A percentile compares a stretch with the other conserved stretches of the same genome.
Evolutionary conservation across 2,329 filamentous ascomycete genomes (phyloP).

Genomic region (Colletotrichum sp.): DNA sequence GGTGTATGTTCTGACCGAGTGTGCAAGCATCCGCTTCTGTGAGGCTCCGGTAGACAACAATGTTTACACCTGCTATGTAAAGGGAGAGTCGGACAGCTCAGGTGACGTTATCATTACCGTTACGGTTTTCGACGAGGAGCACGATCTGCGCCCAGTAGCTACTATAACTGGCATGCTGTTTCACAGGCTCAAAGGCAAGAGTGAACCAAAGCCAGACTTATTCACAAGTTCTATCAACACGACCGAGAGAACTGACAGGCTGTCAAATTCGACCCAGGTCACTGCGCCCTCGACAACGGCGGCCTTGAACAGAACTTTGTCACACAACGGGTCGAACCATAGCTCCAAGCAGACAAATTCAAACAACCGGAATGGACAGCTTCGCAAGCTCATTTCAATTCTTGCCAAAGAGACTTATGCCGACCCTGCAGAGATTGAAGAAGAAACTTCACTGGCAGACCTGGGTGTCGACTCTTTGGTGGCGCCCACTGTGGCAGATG

Average conservation of each 20-base stretch:
- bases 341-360: accelerated
- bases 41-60: neutral
- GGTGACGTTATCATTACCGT: neutral
- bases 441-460: neutral
- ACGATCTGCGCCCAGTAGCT: neutral
- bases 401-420: neutral
- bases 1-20: neutral
- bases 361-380: neutral
- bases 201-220: neutral
- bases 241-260: accelerated
- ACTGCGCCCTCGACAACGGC: neutral
- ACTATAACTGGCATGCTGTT: neutral
- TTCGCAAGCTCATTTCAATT: neutral
- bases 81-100: neutral
- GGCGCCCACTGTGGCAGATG: neutral
- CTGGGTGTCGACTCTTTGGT: neutral
- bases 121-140: neutral
- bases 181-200: neutral
- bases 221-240: neutral
- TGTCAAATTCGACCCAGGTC: neutral
- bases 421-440: neutral
- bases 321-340: neutral
- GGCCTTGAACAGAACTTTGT: neutral
- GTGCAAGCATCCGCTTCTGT: neutral
- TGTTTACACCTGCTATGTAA: neutral